These are phyloP conservation scores for Nissolia schottii DNA, from an alignment of 306 rosid genomes.

Conservation along the genomic window DNA sequence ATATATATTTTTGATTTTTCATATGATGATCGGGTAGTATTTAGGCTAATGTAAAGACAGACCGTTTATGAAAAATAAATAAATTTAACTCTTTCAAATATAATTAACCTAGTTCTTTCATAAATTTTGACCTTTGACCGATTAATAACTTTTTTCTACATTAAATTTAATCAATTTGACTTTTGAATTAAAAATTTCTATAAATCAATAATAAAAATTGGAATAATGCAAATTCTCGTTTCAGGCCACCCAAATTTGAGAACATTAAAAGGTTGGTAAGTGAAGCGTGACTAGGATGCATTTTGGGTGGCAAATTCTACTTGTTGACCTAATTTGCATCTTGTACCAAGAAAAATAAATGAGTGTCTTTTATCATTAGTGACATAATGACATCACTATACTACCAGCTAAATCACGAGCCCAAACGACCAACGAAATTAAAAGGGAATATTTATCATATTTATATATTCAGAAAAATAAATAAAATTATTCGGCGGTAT, in stretches of 20 bases:
- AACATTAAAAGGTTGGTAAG: conserved; percentile 14
- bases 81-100: no score
- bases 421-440: not conserved
- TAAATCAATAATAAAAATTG: not conserved
- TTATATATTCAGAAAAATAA: not conserved
- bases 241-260: not conserved
- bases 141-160: no score
- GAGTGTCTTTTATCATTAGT: not conserved
- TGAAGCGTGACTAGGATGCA: conserved; percentile 28
- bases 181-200: no score
- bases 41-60: no score
- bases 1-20: no score
- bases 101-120: no score
- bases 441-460: not conserved
- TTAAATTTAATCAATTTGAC: no score
- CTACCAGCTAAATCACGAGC: not conserved
- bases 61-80: no score
- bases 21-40: no score
- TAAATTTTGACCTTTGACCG: no score
- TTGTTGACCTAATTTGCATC: not conserved
- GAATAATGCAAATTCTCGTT: not conserved
- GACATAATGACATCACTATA: not conserved
- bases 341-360: not conserved
- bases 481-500: no score
- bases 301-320: not conserved